Percentiles rank a stretch among this genome's conserved stretches.
phyloP scores from a whole-genome alignment of 768 basidiomycete genomes.

The Leccinum incarnatum region DNA sequence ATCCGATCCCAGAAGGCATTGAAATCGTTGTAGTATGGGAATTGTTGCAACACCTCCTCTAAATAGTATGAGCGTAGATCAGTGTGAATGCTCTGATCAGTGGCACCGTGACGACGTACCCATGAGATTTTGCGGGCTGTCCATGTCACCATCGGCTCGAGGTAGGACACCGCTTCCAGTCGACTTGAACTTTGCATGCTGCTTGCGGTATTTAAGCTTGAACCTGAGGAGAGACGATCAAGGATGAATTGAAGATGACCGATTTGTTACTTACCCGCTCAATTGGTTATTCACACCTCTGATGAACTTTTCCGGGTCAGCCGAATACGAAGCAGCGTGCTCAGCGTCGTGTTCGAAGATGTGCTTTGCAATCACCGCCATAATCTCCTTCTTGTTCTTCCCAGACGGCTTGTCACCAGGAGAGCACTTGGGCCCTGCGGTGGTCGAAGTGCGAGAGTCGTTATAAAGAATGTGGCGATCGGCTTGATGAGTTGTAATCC shows the following conservation, averaged over 20 bases:
- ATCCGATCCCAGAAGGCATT: too few relatives aligned
- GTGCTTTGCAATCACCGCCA: not conserved
- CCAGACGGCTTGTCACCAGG: not conserved
- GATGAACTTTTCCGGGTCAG: not conserved
- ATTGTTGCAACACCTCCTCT: not conserved
- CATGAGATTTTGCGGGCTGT: not conserved
- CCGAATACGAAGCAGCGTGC: not conserved
- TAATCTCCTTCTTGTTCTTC: not conserved
- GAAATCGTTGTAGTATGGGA: not conserved
- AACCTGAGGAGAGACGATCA: not conserved
- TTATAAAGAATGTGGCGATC: not conserved
- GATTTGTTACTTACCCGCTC: not conserved
- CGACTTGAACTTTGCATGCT: not conserved
- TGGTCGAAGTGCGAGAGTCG: not conserved
- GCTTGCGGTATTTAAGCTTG: not conserved
- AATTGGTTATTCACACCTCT: not conserved
- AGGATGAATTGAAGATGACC: not conserved
- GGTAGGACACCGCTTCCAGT: not conserved
- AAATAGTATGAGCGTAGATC: not conserved
- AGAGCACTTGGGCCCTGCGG: not conserved
- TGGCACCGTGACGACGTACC: not conserved
- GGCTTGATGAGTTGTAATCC: not conserved
- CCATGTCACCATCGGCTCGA: not conserved
- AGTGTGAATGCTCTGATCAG: not conserved
- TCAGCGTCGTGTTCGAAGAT: not conserved